phyloP scores from a whole-genome alignment of 1,284 basidiomycete species.

The Cystobasidium slooffiae region DNA sequence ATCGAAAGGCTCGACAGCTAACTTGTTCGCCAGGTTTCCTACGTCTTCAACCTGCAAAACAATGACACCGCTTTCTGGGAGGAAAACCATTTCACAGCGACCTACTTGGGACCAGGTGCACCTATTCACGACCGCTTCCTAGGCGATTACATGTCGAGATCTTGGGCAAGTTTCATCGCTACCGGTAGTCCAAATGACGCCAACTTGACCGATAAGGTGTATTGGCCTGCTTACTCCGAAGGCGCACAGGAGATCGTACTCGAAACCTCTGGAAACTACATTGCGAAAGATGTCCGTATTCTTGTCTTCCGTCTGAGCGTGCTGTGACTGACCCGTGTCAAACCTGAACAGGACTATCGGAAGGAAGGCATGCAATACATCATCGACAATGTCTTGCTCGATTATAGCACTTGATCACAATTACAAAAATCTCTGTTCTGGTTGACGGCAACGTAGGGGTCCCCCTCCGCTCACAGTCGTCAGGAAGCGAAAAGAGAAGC shows the following conservation, averaged over 20 bases:
- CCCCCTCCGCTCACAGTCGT: no score
- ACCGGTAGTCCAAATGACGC: constrained; percentile 33
- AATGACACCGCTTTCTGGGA: constrained; percentile 16
- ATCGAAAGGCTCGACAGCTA: background rate
- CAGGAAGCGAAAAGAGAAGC: no score
- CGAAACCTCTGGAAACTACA: constrained; percentile 2
- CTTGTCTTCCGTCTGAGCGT: background rate
- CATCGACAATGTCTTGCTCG: constrained; percentile 13
- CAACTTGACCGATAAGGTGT: constrained; percentile 3
- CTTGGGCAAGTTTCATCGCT: constrained; percentile 32
- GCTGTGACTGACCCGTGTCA: background rate
- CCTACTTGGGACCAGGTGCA: constrained; percentile 26
- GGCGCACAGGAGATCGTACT: constrained; percentile 12
- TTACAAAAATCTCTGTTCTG: background rate
- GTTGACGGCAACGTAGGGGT: no score
- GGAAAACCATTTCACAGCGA: constrained; percentile 37
- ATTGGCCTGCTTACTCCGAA: constrained; percentile 30
- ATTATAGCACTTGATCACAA: background rate
- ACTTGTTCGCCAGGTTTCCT: constrained; percentile 17
- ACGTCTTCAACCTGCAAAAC: constrained; percentile 33
- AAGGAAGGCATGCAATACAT: constrained; percentile 25
- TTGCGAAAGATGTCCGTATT: constrained; percentile 4
- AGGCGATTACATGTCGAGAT: constrained; percentile 34
- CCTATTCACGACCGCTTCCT: constrained; percentile 29
- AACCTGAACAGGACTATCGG: background rate